phyloP scores from a whole-genome alignment of 2,329 filamentous ascomycete genomes.

The Fusarium domesticum region DNA sequence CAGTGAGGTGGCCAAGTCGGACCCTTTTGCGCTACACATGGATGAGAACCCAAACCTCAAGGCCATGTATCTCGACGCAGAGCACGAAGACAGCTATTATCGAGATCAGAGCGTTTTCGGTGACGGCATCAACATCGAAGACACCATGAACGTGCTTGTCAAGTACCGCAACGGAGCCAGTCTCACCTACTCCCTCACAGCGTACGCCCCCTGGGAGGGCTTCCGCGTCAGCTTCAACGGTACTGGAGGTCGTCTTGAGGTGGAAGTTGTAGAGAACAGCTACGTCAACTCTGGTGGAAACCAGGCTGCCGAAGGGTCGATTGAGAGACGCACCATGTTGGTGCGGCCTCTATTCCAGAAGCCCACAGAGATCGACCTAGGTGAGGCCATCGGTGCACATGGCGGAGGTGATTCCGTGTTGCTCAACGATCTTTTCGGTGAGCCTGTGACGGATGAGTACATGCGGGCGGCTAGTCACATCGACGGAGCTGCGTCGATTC shows the following conservation, averaged over 20 bases:
- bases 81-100: conserved; percentile 61
- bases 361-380: conserved; percentile 53
- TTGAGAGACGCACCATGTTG: conserved; percentile 48
- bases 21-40: conserved; percentile 59
- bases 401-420: conserved; percentile 59
- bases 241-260: conserved; percentile 55
- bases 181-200: conserved; percentile 57
- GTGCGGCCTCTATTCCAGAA: conserved; percentile 55
- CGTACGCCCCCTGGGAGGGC: conserved; percentile 62
- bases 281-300: conserved; percentile 61
- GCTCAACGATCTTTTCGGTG: conserved; percentile 56
- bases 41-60: conserved; percentile 52
- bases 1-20: conserved; percentile 47
- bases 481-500: conserved; percentile 56
- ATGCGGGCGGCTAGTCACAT: conserved; percentile 54
- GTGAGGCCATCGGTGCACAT: conserved; percentile 52
- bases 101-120: conserved; percentile 62
- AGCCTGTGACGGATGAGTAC: conserved; percentile 50
- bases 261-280: conserved; percentile 60
- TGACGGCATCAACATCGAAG: conserved; percentile 63
- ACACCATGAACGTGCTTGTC: conserved; percentile 60
- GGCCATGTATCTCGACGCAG: conserved; percentile 58
- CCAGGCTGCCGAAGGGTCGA: conserved; percentile 51
- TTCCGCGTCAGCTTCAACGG: conserved; percentile 58
- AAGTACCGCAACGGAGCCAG: conserved; percentile 55